Base-by-base conservation (phyloP, 2,329 filamentous ascomycete species). In the Lecanicillium sp. region DNA sequence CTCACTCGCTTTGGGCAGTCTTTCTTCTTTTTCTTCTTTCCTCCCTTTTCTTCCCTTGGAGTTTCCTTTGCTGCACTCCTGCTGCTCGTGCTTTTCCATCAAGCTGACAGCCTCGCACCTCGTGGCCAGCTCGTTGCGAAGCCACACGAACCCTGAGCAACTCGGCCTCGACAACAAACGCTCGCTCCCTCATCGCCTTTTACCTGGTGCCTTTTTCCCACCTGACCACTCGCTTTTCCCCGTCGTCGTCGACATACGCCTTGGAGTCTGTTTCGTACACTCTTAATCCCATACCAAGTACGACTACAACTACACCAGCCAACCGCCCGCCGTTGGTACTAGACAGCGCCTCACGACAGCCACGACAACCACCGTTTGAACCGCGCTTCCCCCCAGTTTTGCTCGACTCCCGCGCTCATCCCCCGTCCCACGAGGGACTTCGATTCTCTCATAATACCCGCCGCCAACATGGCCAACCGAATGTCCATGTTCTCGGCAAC, bases 401-500 rank as follows among this genome's bases (percentile, higher is more conserved):
- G 49, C 41, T 9, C 41, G 30, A 44, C 45, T 36, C 49, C 51
- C 20, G 53, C 48, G 52, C 47, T 51, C 57, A 66, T 70, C n/a
- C 64, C 62, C 62, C 60, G 68, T 72, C 68, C 70, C 54, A 52
- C 44, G 59, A 55, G 64, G n/a, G 66, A 59, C 20, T 33, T n/a
- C 39, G 8, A 24, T 46, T 11, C 23, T 33, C 20, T 10, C 62
- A 57, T 61, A 62, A 58, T 63, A 39, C 29, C 46, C 15, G 55
- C 52, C 51, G 47, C 55, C 49, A 58, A 48, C 62, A 83, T 84
- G 80, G 72, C 80, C 56, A 79, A 75, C 66, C 74, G 79, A 61
- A 78, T 81, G 75, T 86, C 83, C 56, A 81, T 84, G 74, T 86
- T 83, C 62, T 86, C 82, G 56, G 72, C 81, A 61, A 74, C 72